A percentile compares a stretch with the other conserved stretches of the same genome.
phyloP scores from a whole-genome alignment of 2,329 filamentous ascomycete genomes.

The Aspergillus versicolor region DNA sequence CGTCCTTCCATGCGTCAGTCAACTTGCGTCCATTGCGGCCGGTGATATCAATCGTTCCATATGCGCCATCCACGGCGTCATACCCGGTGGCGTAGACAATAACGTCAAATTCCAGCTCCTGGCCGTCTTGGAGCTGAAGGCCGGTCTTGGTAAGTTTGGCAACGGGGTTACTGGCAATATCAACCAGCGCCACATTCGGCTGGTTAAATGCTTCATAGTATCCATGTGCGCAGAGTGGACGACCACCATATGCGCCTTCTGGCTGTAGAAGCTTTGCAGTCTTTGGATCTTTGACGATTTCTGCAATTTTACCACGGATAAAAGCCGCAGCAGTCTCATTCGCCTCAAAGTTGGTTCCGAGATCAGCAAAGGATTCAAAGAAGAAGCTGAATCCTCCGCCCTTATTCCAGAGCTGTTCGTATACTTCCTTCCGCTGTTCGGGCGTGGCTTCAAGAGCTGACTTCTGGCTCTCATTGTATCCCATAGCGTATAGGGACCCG shows the following conservation, averaged over 20 bases:
- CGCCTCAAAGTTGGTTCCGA: neutral
- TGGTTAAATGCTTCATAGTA: neutral
- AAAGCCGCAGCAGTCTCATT: neutral
- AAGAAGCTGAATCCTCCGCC: neutral
- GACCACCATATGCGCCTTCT: neutral
- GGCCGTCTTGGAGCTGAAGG: neutral
- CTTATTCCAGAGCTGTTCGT: neutral
- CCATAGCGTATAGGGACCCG: neutral
- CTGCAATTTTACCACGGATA: neutral
- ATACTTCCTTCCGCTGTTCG: neutral
- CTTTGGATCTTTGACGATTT: neutral
- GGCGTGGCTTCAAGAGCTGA: neutral
- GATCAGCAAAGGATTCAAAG: neutral
- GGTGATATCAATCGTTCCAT: neutral
- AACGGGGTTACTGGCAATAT: neutral
- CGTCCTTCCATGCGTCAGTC: neutral
- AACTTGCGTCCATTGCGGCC: neutral
- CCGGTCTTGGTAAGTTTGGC: neutral
- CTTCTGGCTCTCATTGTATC: neutral
- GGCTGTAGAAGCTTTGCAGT: neutral
- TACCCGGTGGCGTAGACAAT: neutral
- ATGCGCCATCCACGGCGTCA: neutral
- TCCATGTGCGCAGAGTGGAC: neutral
- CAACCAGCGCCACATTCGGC: neutral
- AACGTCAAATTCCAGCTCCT: neutral